These are phyloP conservation scores for Pseudofabraea citricarpa DNA, from an alignment of 2,329 filamentous ascomycete species.

Conservation along the genomic window DNA sequence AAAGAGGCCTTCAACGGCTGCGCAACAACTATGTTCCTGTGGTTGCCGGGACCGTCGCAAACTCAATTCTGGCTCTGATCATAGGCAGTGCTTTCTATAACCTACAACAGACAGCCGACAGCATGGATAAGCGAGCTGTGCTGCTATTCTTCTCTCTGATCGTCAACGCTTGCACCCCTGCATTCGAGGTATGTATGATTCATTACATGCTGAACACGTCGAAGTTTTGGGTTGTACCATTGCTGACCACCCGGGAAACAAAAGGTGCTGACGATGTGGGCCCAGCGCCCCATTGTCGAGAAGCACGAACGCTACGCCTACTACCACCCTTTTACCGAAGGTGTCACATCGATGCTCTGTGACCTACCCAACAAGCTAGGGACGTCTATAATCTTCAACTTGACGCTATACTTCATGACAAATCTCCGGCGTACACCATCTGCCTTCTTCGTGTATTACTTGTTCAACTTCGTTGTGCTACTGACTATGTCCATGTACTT, in stretches of 20 bases:
- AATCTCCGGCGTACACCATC: conserved; percentile 60
- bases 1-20: conserved; percentile 26
- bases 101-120: conserved; percentile 41
- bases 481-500: conserved; percentile 75
- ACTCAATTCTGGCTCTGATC: conserved; percentile 50
- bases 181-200: too few species aligned
- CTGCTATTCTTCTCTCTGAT: conserved; percentile 46
- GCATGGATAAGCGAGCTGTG: conserved; percentile 56
- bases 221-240: too few species aligned
- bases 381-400: conserved; percentile 71
- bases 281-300: conserved; percentile 83
- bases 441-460: conserved; percentile 72
- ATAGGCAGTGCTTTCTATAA: conserved; percentile 60
- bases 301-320: conserved; percentile 82
- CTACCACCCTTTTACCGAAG: conserved; percentile 86
- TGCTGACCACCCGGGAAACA: conserved; percentile 33
- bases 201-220: too few species aligned
- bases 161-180: too few species aligned
- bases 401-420: conserved; percentile 80
- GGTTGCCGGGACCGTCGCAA: not conserved
- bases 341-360: conserved; percentile 76
- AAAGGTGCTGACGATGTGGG: conserved; percentile 67
- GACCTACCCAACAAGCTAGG: conserved; percentile 76
- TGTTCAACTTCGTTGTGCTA: conserved; percentile 8
- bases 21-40: conserved; percentile 27